These are phyloP conservation scores for Suhomyces wounanorum DNA, from an alignment of 1,139 yeast species.

Conservation along the genomic window DNA sequence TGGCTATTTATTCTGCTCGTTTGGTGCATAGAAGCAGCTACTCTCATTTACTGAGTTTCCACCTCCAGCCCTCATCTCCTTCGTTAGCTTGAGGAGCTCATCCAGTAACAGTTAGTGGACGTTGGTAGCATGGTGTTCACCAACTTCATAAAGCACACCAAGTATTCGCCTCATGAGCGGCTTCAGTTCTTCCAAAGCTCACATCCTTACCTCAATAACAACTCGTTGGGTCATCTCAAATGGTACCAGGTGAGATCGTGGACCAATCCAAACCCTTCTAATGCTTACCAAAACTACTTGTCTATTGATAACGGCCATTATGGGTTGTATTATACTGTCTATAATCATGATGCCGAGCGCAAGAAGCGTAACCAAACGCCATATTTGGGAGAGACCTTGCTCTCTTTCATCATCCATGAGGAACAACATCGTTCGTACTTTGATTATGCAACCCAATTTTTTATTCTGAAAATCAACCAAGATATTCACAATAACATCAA, in stretches of 20 bases:
- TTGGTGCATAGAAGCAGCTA: neutral
- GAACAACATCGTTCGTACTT: conserved; percentile 8
- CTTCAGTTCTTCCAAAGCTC: conserved; percentile 46
- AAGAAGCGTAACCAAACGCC: conserved; percentile 16
- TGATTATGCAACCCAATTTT: conserved; percentile 25
- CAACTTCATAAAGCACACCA: conserved; percentile 32
- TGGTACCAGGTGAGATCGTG: conserved; percentile 26
- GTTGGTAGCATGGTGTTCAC: conserved; percentile 24
- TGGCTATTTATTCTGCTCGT: neutral
- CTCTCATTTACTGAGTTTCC: neutral
- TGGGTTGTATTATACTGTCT: conserved; percentile 47
- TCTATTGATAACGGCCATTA: conserved; percentile 45
- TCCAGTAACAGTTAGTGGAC: neutral
- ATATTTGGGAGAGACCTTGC: conserved; percentile 15
- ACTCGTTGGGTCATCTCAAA: conserved; percentile 24
- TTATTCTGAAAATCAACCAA: conserved; percentile 34
- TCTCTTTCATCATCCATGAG: conserved; percentile 13
- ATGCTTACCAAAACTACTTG: conserved; percentile 27
- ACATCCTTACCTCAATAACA: conserved; percentile 35
- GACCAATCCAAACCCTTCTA: conserved; percentile 34
- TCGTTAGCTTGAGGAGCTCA: neutral
- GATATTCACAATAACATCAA: conserved; percentile 29
- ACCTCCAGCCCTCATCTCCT: neutral
- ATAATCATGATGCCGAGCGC: conserved; percentile 39
- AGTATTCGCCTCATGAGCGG: conserved; percentile 22